phyloP scores from a whole-genome alignment of 2,329 filamentous ascomycete genomes.

The Hawksworthiomyces lignivorus region DNA sequence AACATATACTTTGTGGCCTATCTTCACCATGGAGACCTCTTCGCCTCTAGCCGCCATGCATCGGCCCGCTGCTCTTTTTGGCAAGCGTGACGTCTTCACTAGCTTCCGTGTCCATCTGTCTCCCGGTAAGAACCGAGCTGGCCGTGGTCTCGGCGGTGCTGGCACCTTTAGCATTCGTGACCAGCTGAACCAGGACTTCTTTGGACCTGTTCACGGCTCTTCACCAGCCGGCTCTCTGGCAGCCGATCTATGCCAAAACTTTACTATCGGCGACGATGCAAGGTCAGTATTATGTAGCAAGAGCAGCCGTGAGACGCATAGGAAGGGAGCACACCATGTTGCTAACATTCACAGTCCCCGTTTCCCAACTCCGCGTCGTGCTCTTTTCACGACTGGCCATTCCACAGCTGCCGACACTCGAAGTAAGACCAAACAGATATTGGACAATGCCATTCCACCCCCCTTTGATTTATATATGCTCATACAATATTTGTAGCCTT shows the following conservation, averaged over 20 bases:
- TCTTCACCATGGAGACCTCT: slow-evolving; percentile 71
- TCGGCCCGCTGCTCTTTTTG: slow-evolving; percentile 61
- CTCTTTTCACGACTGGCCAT: slow-evolving; percentile 70
- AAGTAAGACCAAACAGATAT: slow-evolving; percentile 38
- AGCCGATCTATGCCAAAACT: slow-evolving; percentile 93
- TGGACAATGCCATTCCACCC: too few relatives aligned
- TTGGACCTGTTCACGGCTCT: slow-evolving; percentile 70
- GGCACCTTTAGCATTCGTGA: slow-evolving; percentile 72
- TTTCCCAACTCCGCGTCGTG: slow-evolving; percentile 73
- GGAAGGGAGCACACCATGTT: too few relatives aligned
- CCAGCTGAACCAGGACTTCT: slow-evolving; percentile 64
- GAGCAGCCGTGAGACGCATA: not conserved
- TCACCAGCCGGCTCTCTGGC: slow-evolving; percentile 88
- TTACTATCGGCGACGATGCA: slow-evolving; percentile 75
- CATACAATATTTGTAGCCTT: slow-evolving; percentile 39
- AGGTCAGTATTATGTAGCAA: slow-evolving; percentile 52
- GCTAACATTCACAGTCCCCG: slow-evolving; percentile 54
- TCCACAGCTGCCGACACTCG: slow-evolving; percentile 44
- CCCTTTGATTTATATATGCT: too few relatives aligned
- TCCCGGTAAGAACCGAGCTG: slow-evolving; percentile 43
- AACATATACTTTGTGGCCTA: too few relatives aligned
- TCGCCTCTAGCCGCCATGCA: slow-evolving; percentile 93
- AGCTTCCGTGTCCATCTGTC: slow-evolving; percentile 39
- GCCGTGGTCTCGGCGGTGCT: not conserved
- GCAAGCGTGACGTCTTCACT: slow-evolving; percentile 44